Base-by-base conservation (phyloP, 805 yeast species). In the Ogataea neopini region DNA sequence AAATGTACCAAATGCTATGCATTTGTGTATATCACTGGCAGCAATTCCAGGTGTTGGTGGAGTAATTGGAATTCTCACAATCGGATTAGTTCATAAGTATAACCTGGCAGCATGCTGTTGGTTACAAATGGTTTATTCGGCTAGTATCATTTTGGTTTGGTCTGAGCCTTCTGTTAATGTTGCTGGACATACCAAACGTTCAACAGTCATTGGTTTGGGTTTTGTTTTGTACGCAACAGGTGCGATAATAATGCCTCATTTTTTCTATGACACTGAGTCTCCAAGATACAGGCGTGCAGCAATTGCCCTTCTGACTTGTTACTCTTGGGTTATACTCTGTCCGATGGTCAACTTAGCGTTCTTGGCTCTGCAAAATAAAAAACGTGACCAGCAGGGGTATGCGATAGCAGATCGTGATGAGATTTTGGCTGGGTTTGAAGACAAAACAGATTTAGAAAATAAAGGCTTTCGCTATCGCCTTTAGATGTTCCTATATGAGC, bases 161-260 rank as follows among this genome's bases (percentile, higher is more conserved):
- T 54, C 61, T n/a, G 62, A 40, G 36, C 63, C 64, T 5, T 62
- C 52, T 40, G 47, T 54, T 35, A 55, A 62, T 55, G 62, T 71
- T 41, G 74, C 76, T 3, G 83, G 83, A 8, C 77, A 75, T 56
- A 77, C 83, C 14, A 79, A 79, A 64, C 76, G 76, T 57, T 61
- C 69, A 30, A 64, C 74, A 6, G 70, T 70, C 3, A 74, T 70
- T 52, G 77, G 79, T 2, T 54, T 72, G 32, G 57, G 67, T 35
- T 67, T 78, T 38, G 58, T 77, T 34, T 72, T 72, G 4, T 77
- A 73, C 60, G 75, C 80, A 54, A 74, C 70, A 13, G 83, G 83
- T 17, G 79, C 79, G 56, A 62, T 76, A 43, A 66, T 70, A 36
- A 82, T 83, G 3, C 81, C 83, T 2, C 79, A 74, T 50, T 68